Evolutionary conservation across 2,329 filamentous ascomycete species (phyloP), one percentile per base, ranked within the genome.

Genomic region (Elsinoe fawcettii): DNA sequence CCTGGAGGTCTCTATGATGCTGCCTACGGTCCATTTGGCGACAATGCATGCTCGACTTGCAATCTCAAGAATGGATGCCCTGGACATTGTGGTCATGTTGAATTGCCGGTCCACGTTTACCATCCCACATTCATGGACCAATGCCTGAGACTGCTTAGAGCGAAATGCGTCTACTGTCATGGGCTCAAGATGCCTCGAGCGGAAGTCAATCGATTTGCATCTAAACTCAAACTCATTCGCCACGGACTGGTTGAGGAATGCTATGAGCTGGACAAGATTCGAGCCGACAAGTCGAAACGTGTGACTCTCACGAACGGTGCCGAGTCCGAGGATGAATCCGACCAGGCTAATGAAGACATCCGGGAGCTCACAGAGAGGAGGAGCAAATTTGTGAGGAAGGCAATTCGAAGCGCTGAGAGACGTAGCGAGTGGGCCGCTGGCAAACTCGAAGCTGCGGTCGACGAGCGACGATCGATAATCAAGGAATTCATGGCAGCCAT

Each of bases 51-150:
- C 75, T 81, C 90, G 65, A 99, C 93, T 71, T 99, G 93, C 75
- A 89, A 92, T 64, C 80, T 95, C 63, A 87, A 85, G 67, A 85
- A 85, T 60, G 81, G 84, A 65, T 99, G 95, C 70, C 90, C 92
- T 5, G 95, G 95, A 58, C 95, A 99, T 75, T 82, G 87, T 59
- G 95, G 93, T 55, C 93, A 99, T 69, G 95, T 99, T 70, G 90
- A 96, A 66, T 84, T 99, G 11, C 91, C 93, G 12, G 86, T 91
- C 11, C 89, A 88, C 47, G 88, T 96, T 55, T 99, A 97, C 70
- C 92, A 99, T 71, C 89, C 92, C n/a, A 87, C 90, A 1, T 97
- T 96, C 68, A 87, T 99, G 78, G 91, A 96, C 69, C 91, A 96
- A 70, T 81, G 91, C 55, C 82, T 95, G 62, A 86, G 88, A 44